Evolutionary conservation across 2,329 filamentous ascomycete species (phyloP).

Genomic region (Pseudocercospora ulei): DNA sequence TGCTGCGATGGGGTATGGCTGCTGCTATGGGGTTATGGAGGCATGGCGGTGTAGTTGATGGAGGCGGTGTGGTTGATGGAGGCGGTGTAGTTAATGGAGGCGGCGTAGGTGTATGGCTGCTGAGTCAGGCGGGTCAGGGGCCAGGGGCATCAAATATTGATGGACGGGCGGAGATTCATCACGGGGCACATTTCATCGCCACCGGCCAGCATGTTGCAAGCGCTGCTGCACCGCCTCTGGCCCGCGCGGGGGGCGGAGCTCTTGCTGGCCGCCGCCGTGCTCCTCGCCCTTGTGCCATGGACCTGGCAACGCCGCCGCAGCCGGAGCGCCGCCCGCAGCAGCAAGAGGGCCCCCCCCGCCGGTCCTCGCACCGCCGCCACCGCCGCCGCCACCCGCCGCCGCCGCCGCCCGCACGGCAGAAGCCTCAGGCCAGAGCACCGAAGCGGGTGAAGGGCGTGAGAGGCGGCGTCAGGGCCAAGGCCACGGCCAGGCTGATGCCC

Average conservation of each 20-base stretch:
- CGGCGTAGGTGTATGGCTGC: conserved; percentile 1
- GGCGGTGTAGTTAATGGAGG: not conserved
- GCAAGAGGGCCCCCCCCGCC: conserved; percentile 14
- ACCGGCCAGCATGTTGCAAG: conserved; percentile 17
- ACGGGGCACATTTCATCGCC: too few relatives aligned
- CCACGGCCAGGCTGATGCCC: conserved; percentile 5
- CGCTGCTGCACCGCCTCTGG: conserved; percentile 31
- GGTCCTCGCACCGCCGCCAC: conserved; percentile 25
- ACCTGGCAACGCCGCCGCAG: conserved; percentile 25
- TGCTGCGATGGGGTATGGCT: too few relatives aligned
- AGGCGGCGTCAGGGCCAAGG: conserved; percentile 23
- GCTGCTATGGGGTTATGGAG: too few relatives aligned
- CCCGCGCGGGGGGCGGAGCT: conserved; percentile 29
- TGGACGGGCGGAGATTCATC: conserved; percentile 4
- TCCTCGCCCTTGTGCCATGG: conserved; percentile 28
- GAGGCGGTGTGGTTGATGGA: not conserved
- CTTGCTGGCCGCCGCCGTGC: conserved; percentile 28
- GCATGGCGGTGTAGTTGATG: not conserved
- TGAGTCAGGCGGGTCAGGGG: not conserved
- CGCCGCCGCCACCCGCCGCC: conserved; percentile 19
- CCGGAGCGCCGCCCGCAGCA: conserved; percentile 19
- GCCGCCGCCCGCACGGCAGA: not conserved
- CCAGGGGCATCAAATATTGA: conserved; percentile 8
- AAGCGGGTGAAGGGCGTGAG: conserved; percentile 29
- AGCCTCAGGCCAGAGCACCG: conserved; percentile 22